phyloP scores from a whole-genome alignment of 371 early-diverging fungal genomes.

The Mortierella sp. region DNA sequence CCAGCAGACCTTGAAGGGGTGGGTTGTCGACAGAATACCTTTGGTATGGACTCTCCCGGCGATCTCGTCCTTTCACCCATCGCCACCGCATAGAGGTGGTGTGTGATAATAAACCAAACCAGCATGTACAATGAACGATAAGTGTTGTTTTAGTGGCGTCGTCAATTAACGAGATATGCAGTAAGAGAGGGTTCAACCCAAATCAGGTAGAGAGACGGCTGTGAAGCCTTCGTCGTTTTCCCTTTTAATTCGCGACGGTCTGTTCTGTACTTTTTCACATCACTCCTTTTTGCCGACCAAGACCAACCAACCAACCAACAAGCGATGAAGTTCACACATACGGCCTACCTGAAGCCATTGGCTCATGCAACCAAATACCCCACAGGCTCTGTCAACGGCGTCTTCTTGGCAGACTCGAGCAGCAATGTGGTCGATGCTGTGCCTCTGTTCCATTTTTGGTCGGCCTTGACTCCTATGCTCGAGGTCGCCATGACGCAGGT shows the following conservation, averaged over 20 bases:
- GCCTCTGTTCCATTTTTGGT: constrained; percentile 87
- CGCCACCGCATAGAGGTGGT: background rate
- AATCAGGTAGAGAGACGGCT: background rate
- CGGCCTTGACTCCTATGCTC: constrained; percentile 82
- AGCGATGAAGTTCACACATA: constrained; percentile 62
- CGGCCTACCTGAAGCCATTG: constrained; percentile 80
- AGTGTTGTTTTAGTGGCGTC: background rate
- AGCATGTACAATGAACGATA: background rate
- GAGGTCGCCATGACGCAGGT: constrained; percentile 86
- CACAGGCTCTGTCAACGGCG: constrained; percentile 77
- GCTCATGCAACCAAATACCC: constrained; percentile 90
- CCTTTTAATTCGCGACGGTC: background rate
- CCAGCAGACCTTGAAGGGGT: constrained; percentile 22
- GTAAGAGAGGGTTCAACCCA: background rate
- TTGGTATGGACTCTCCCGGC: background rate
- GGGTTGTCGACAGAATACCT: constrained; percentile 6
- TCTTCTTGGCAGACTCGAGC: constrained; percentile 48
- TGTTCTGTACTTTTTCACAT: background rate
- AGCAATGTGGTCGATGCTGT: constrained; percentile 71
- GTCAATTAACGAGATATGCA: background rate
- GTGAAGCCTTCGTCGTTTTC: background rate
- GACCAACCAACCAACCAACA: background rate
- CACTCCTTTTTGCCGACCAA: background rate
- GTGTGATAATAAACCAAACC: background rate
- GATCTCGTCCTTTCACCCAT: background rate